Base-by-base conservation (phyloP, 768 basidiomycete genomes). In the Boletus speciosus region DNA sequence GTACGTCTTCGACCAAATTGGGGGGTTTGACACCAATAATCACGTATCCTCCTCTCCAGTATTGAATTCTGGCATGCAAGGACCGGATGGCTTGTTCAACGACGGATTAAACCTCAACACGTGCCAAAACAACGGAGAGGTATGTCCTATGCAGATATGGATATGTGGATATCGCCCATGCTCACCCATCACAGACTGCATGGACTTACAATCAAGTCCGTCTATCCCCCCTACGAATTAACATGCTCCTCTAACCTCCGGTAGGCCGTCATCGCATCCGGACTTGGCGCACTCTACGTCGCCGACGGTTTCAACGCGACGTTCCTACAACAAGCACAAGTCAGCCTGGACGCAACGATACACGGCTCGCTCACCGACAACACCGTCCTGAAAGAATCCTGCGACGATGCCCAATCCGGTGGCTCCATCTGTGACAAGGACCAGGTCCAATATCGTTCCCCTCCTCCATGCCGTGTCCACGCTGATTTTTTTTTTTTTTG, bases 141-240 rank as follows among this genome's bases (percentile, higher is more conserved):
- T 63, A 27, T 23, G 59, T 52, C 36, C 35, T 15, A 2, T 29
- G 0, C 7, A 10, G 8, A 21, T 27, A 15, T n/a, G 23, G 8
- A 21, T 27, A 15, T n/a, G 23, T 31, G 6, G 10, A 29, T 12
- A 49, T 48, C 32, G 5, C 12, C 14, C 0, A 15, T 12, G 11
- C 45, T 59, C 12, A 51, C 25, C 25, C 12, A 12, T 51, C 40
- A 6, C 25, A 44, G 77, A 82, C 80, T 5, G 76, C 81, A 2
- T 82, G 82, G 82, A 81, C 78, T 0, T 83, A 83, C 61, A 82
- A 83, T 57, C 81, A 82, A 61, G 81, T 78, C 55, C 37, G 58
- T 52, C 21, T n/a, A 7, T 23, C 15, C n/a, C n/a, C 4, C 15
- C 27, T 4, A 32, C 15, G 21, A 11, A 21, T 41, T 9, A 1